These are phyloP conservation scores for Cupressus sempervirens DNA, from an alignment of 75 land plant species.

Conservation along the genomic window DNA sequence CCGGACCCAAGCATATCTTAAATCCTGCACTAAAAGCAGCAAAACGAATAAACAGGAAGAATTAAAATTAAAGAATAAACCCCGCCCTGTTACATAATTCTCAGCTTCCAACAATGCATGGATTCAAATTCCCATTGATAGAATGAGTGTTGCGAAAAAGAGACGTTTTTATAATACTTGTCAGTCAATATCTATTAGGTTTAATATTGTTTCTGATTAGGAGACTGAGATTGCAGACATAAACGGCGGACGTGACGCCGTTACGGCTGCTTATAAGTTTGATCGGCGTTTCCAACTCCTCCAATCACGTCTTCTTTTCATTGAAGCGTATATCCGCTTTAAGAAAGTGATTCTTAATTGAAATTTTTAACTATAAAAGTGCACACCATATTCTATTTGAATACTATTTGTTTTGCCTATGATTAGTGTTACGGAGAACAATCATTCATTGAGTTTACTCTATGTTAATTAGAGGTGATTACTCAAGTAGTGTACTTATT, in stretches of 20 bases:
- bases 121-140: background rate
- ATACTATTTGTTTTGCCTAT: no score
- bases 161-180: background rate
- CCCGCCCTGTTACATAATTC: background rate
- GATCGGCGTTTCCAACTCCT: background rate
- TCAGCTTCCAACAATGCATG: background rate
- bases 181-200: background rate
- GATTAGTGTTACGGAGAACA: no score
- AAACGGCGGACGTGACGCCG: background rate
- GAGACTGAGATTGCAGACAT: background rate
- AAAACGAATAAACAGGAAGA: background rate
- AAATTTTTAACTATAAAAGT: no score
- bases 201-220: background rate
- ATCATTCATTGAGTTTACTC: no score
- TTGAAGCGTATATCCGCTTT: no score
- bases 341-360: no score
- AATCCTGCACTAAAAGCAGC: background rate
- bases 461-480: no score
- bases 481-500: no score
- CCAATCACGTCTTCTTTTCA: background rate
- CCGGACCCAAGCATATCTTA: slow-evolving; percentile 1
- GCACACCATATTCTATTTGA: no score
- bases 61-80: background rate
- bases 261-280: background rate
- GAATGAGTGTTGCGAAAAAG: background rate